Base-by-base conservation (phyloP, 164 flowering plant species). In the Aristolochia contorta region DNA sequence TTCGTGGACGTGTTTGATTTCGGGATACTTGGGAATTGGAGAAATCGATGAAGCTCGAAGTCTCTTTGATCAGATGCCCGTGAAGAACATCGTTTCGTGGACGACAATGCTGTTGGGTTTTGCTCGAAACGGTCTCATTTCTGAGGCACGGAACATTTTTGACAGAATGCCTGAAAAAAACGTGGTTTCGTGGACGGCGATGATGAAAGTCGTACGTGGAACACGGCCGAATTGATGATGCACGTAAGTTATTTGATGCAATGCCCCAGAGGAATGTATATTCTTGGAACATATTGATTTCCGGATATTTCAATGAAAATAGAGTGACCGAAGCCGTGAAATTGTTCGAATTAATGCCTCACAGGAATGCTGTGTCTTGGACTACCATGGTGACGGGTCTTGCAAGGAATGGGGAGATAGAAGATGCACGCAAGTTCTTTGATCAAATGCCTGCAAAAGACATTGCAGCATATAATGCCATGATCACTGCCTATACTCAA, bases 381-480 rank as follows among this genome's bases (percentile, higher is more conserved):
- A 83, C 88, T 0, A 67, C 69, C 9, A 77, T 85, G 83, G 75
- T 83, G 48, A 71, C 80, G 0, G 91, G 91, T 54, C 65, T 83
- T 23, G 79, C 83, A 12, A 56, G 65, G 46, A 85, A 81, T 63
- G 74, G 77, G 25, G 62, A 69, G 58, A 69, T 57, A 19, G 32
- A 60, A 8, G 56, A 59, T 57, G 86, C 88, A 5, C 62, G 82
- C 16, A 64, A 73, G 22, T 74, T 70, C 71, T 83, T 85, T 60
- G 74, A 81, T 58, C 68, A 57, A 56, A 83, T 83, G 85, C 86
- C 82, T 0, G 53, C 50, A 20, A 81, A 73, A 60, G 91, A 83
- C 53, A 53, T 75, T 1, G 78, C 82, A 12, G 82, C 86, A 13
- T 85, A 84, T 86, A 81, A 79, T 66, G 86, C 91, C 3, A 81